Evolutionary conservation across 805 yeast species (phyloP).

Genomic region (Yarrowia keelungensis): DNA sequence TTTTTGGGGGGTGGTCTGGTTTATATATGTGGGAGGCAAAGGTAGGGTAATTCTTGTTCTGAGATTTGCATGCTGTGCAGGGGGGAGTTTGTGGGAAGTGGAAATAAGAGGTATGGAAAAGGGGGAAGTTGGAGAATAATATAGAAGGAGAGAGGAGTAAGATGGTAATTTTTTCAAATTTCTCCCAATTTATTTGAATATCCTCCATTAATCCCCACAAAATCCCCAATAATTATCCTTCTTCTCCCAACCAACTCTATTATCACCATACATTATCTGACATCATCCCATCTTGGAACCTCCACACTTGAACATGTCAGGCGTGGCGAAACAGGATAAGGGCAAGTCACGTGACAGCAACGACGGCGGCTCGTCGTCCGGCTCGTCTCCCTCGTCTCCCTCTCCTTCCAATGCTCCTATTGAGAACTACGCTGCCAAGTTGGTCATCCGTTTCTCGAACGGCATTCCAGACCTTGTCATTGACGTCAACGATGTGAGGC

Average conservation of each 20-base stretch:
- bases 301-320: neutral
- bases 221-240: neutral
- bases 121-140: neutral
- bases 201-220: neutral
- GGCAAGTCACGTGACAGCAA: constrained; percentile 22
- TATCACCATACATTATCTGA: neutral
- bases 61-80: constrained; percentile 4
- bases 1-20: constrained; percentile 21
- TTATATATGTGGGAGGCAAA: constrained; percentile 2
- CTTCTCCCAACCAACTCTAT: neutral
- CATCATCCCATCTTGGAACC: neutral
- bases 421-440: constrained; percentile 2
- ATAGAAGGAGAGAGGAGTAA: neutral
- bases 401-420: neutral
- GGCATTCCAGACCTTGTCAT: constrained; percentile 55
- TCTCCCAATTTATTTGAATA: neutral
- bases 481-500: constrained; percentile 49
- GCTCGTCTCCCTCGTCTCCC: neutral
- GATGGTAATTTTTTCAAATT: neutral
- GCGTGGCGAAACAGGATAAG: neutral
- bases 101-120: neutral
- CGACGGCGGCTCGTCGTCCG: constrained; percentile 12
- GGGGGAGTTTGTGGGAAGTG: too few species aligned
- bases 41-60: constrained; percentile 36
- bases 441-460: constrained; percentile 57